Percentiles rank a stretch among this genome's conserved stretches.
These are phyloP conservation scores for Aspergillus quadricinctus DNA, from an alignment of 2,329 filamentous ascomycete genomes.

Conservation along the genomic window DNA sequence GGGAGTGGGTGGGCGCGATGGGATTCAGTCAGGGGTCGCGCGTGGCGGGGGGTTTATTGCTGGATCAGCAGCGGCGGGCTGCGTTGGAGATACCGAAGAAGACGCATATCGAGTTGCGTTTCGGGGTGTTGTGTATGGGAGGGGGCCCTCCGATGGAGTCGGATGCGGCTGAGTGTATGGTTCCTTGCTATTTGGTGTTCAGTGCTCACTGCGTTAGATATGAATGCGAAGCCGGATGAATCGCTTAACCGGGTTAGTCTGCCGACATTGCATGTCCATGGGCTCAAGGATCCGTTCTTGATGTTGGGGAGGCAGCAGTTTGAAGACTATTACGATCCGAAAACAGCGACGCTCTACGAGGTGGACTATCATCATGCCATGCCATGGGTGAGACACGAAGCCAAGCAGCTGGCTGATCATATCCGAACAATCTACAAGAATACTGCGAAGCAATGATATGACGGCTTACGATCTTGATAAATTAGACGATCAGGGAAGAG, in stretches of 20 bases:
- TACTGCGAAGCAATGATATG: background rate
- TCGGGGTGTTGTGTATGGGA: constrained; percentile 20
- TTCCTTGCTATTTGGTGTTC: background rate
- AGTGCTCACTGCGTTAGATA: background rate
- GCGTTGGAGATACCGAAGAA: background rate
- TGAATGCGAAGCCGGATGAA: background rate
- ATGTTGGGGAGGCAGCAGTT: constrained; percentile 13
- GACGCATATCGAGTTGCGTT: constrained; percentile 4
- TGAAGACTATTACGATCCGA: constrained; percentile 10
- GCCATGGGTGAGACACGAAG: constrained; percentile 19
- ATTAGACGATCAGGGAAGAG: background rate
- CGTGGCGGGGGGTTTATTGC: constrained; percentile 13
- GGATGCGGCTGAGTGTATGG: constrained; percentile 13
- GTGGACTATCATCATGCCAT: constrained; percentile 23
- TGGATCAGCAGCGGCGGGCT: constrained; percentile 17
- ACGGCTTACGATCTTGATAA: background rate
- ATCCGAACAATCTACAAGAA: constrained; percentile 12
- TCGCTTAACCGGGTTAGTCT: constrained; percentile 2
- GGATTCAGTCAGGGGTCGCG: constrained; percentile 21
- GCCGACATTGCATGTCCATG: constrained; percentile 20
- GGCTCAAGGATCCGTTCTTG: constrained; percentile 16
- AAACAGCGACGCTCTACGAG: constrained; percentile 10
- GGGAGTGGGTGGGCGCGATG: constrained; percentile 18
- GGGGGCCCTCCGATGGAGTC: constrained; percentile 17
- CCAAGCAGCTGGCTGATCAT: constrained; percentile 10